Percentiles rank a stretch among this genome's conserved stretches.
Evolutionary conservation across 1,139 yeast genomes (phyloP).

Genomic region (Scheffersomyces quercinus): DNA sequence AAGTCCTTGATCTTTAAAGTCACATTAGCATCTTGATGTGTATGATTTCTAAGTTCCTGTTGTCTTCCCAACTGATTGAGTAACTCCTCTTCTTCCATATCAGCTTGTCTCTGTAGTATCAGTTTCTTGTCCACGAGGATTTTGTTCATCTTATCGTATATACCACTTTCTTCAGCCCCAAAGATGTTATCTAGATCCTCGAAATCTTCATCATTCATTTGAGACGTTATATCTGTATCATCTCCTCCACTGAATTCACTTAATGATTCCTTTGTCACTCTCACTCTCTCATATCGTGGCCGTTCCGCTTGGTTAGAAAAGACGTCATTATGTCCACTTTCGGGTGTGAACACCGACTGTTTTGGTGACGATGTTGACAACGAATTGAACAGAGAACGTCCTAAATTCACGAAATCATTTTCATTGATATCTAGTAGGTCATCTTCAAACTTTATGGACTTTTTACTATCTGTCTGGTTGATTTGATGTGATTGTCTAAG

Average conservation of each 20-base stretch:
- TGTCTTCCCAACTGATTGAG: conserved; percentile 17
- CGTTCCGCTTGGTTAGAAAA: background rate
- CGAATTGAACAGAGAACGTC: conserved; percentile 17
- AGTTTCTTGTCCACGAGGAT: conserved; percentile 23
- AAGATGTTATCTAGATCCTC: conserved; percentile 44
- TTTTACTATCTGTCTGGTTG: background rate
- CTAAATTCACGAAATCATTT: conserved; percentile 5
- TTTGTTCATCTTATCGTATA: conserved; percentile 23
- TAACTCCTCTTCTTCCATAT: conserved; percentile 35
- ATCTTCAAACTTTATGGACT: conserved; percentile 6
- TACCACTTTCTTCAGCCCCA: conserved; percentile 41
- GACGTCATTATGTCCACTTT: background rate
- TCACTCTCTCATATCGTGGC: background rate
- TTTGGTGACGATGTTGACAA: conserved; percentile 29
- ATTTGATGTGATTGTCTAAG: conserved; percentile 8
- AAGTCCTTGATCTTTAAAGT: conserved; percentile 37
- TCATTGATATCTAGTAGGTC: conserved; percentile 1
- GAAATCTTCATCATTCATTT: conserved; percentile 42
- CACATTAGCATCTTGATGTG: conserved; percentile 19
- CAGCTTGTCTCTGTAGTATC: conserved; percentile 35
- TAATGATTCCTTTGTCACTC: conserved; percentile 19
- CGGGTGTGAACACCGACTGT: conserved; percentile 12
- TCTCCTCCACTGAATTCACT: conserved; percentile 41
- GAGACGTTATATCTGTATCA: conserved; percentile 44
- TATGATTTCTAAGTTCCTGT: conserved; percentile 7